Evolutionary conservation across 2,329 filamentous ascomycete species (phyloP), one percentile per base, ranked within the genome.

Genomic region (Aspergillus sp.): DNA sequence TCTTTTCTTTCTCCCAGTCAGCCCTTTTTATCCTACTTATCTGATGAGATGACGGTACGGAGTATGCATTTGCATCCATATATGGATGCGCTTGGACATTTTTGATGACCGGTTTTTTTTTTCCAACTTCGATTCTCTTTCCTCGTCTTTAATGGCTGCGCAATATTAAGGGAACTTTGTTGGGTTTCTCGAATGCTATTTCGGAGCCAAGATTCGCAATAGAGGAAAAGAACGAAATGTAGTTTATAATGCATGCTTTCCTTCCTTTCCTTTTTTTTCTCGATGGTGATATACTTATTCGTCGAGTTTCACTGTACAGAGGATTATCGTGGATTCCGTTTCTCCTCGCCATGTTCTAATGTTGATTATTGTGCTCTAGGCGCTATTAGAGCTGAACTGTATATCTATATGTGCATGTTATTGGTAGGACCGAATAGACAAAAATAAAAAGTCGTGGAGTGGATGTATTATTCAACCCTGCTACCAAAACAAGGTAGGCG

Each of bases 1-100:
- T 58, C 48, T 35, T 52, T 40, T 17, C 31, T 53, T 50, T n/a
- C 14, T 37, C 50, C 47, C 19, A 40, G 19, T 19, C 50, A n/a
- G 17, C 33, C 49, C 9, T n/a, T 35, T 52, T 49, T 31, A 47
- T 12, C 17, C 14, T 43, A 14, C 35, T 41, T 51, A 46, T 52
- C 41, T 52, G 37, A 58, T 45, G 56, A 53, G 43, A 54, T 58
- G 41, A 58, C 50, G 56, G 44, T 39, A 45, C 45, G 27, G 45
- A 35, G 45, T 31, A 31, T 31, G 27, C 25, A 46, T 54, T 50
- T 54, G 39, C 53, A 49, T 50, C 45, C 53, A 41, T 25, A 2
- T 19, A 19, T 12, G 21, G 52, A 39, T 53, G 51, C 33, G 27
- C 31, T 46, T 25, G 49, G 49, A 43, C 19, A 53, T 39, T 45